A percentile compares a stretch with the other conserved stretches of the same genome.
Evolutionary conservation across 805 yeast genomes (phyloP).

Genomic region (Citeromyces nyonsensis): DNA sequence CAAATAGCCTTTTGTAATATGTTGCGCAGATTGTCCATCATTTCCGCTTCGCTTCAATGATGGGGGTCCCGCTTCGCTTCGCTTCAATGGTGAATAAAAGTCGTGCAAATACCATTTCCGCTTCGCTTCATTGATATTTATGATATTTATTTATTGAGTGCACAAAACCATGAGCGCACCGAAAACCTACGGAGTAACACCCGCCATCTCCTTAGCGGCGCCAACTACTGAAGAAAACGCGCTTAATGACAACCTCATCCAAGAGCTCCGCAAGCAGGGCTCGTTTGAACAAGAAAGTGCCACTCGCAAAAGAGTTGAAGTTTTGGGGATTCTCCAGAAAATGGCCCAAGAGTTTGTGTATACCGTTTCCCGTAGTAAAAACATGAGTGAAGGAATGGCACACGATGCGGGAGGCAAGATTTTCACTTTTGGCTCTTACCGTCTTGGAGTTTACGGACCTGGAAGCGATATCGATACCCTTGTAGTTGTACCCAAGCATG

Average conservation of each 20-base stretch:
- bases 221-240: slow-evolving; percentile 71
- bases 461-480: slow-evolving; percentile 96
- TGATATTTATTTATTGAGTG: too few species aligned
- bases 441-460: slow-evolving; percentile 94
- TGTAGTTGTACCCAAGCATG: slow-evolving; percentile 95
- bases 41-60: too few species aligned
- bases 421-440: slow-evolving; percentile 90
- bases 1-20: too few species aligned
- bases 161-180: too few species aligned
- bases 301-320: slow-evolving; percentile 67
- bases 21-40: too few species aligned
- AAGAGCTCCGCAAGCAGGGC: slow-evolving; percentile 66
- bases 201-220: slow-evolving; percentile 74
- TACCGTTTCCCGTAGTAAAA: slow-evolving; percentile 61
- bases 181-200: slow-evolving; percentile 46
- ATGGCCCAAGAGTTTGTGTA: slow-evolving; percentile 73
- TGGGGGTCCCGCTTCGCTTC: too few species aligned
- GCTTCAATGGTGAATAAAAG: too few species aligned
- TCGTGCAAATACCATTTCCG: too few species aligned
- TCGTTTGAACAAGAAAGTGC: slow-evolving; percentile 84
- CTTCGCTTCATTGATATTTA: too few species aligned
- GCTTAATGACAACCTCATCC: slow-evolving; percentile 62
- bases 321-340: slow-evolving; percentile 54
- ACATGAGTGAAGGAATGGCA: slow-evolving; percentile 97
- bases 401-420: slow-evolving; percentile 94